Evolutionary conservation across 768 basidiomycete species (phyloP), one percentile per base, ranked within the genome.

Genomic region (Terana coerulea): DNA sequence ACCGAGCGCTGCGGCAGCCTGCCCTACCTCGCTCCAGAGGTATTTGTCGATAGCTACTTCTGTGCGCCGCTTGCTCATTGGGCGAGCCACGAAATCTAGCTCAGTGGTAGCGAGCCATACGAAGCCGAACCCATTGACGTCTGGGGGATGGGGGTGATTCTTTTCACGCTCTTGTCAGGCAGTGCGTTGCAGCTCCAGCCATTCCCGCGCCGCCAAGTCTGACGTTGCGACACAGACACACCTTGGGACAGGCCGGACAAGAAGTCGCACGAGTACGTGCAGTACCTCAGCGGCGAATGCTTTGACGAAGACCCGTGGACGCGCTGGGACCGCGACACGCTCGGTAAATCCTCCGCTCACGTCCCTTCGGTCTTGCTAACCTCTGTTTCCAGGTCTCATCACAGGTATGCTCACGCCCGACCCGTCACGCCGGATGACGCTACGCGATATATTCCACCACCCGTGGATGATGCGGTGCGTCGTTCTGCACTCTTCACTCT

Each of bases 241-340:
- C 97, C 97, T 2, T 98, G 97, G 97, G 97, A 98, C 61, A 88
- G 95, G 63, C 92, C 97, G 2, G 91, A 93, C 0, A 59, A 65
- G 1, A 72, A 74, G n/a, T 89, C 88, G 53, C 79, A 81, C 1
- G 97, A 98, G 66, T 99, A 80, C 60, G 64, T 68, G n/a, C 78
- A 79, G 8, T 99, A 89, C 64, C 61, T 87, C 1, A 75, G 76
- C 0, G 91, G 92, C 4, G 72, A 84, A 43, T 80, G 95, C 49
- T 84, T 91, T 58, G 65, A 76, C 4, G 80, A 90, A 51, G 72
- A 71, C 1, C 95, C 95, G 0, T 99, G 95, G 95, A 79, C 73
- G 46, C 71, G 81, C 8, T 78, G 98, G 41, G 68, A 71, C 61
- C 61, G 57, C 1, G 70, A 75, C 46, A 78, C 83, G 0, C 70